Conservation (phyloP, 2,329 filamentous ascomycete species). For the Achaetomium macrosporum region DNA sequence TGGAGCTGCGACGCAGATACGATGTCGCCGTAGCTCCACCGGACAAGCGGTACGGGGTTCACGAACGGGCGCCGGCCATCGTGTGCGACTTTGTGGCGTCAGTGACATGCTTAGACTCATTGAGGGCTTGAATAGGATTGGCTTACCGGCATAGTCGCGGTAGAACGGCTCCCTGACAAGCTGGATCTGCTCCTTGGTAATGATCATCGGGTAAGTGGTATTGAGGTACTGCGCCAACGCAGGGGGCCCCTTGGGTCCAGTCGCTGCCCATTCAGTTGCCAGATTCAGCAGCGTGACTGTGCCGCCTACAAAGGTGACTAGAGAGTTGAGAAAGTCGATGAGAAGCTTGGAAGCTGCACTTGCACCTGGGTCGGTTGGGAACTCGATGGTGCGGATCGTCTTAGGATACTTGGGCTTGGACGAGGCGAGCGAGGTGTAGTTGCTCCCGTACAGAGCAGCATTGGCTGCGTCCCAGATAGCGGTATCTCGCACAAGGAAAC, state of each 20-base stretch:
- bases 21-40: conserved; percentile 34
- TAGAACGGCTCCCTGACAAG: conserved; percentile 37
- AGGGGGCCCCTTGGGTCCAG: conserved; percentile 20
- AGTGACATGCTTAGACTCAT: not conserved
- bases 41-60: conserved; percentile 31
- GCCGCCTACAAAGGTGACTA: conserved; percentile 27
- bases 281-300: conserved; percentile 21
- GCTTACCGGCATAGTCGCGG: conserved; percentile 33
- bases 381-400: conserved; percentile 28
- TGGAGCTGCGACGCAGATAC: conserved; percentile 25
- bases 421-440: conserved; percentile 28
- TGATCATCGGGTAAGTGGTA: conserved; percentile 33
- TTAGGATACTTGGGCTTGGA: conserved; percentile 27
- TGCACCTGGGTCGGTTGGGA: conserved; percentile 19
- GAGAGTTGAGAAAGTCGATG: conserved; percentile 26
- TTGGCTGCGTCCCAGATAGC: conserved; percentile 31
- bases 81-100: conserved; percentile 24
- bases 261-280: conserved; percentile 24
- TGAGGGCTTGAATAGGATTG: not conserved
- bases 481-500: conserved; percentile 36
- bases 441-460: conserved; percentile 17
- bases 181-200: conserved; percentile 33
- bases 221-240: conserved; percentile 27
- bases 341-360: conserved; percentile 21
- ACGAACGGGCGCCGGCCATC: conserved; percentile 34